Evolutionary conservation across 352 stramenopile genomes (phyloP), one percentile per base, ranked within the genome.

Genomic region (Pythium folliculosum): DNA sequence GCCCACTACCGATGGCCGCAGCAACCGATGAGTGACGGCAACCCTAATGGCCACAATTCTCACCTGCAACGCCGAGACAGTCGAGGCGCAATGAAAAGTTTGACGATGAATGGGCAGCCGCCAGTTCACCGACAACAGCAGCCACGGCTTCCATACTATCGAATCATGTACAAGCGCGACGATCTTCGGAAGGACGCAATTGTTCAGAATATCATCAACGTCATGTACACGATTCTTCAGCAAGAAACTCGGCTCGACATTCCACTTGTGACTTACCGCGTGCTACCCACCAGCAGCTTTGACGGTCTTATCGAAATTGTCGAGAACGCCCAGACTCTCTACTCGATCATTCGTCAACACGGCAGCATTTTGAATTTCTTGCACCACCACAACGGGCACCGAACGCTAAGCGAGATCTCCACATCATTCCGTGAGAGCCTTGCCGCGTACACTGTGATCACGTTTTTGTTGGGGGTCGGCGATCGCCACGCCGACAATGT

Each of bases 401-500:
- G 86, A 35, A 95, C 83, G 37, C 75, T 95, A n/a, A 90, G 83
- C 58, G 86, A 95, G 60, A 95, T 95, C 43, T 92, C 84, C 45
- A 84, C 84, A 21, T 93, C 84, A 7, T 95, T 93, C 54, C 77
- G 86, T 19, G 86, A 98, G 61, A 98, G 88, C 70, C 94, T 98
- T 57, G 98, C 98, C 13, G 97, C 97, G 25, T 99, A 99, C 82
- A 99, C 97, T 32, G 97, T 99, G 40, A 98, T 99, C 58, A 99
- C 97, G 27, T 99, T 99, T 71, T 71, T 99, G 17, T 72, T 99
- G n/a, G 96, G 97, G 32, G 96, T 99, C 52, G 98, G 98, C 25
- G 98, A 99, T 80, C 84, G 98, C 6, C 98, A 99, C 72, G 87
- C 98, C 7, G 97, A 99, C 77, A 99, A 99, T 73, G 97, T 99